Conservation (phyloP, 1,284 basidiomycete genomes). For the Neolentinus lepideus region DNA sequence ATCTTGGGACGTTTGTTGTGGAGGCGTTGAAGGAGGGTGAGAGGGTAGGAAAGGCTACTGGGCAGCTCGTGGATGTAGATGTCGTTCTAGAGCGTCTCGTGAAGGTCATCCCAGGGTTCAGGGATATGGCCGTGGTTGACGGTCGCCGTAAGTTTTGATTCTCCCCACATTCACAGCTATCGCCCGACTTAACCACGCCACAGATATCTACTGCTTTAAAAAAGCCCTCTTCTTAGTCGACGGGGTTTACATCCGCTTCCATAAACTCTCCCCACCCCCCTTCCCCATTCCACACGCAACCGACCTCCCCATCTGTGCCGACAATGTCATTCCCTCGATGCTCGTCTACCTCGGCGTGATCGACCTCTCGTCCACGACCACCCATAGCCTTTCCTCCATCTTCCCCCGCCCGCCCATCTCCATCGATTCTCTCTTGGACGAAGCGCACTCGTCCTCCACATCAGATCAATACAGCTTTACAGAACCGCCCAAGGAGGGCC, state of each 20-base stretch:
- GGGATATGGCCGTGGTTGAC: slow-evolving; percentile 61
- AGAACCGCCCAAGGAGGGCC: slow-evolving; percentile 50
- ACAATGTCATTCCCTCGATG: slow-evolving; percentile 84
- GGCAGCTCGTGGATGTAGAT: slow-evolving; percentile 39
- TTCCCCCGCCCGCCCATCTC: slow-evolving; percentile 36
- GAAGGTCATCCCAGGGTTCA: slow-evolving; percentile 67
- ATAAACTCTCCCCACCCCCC: slow-evolving; percentile 35
- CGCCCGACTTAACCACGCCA: slow-evolving; percentile 6
- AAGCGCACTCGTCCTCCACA: background rate
- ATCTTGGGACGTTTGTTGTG: slow-evolving; percentile 69
- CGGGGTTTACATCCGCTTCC: slow-evolving; percentile 60
- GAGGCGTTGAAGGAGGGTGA: slow-evolving; percentile 55
- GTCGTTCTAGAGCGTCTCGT: slow-evolving; percentile 62
- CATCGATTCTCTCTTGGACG: slow-evolving; percentile 33
- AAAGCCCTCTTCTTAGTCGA: slow-evolving; percentile 82
- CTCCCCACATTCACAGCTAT: background rate
- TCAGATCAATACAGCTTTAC: slow-evolving; percentile 8
- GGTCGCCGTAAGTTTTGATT: slow-evolving; percentile 47
- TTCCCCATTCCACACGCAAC: slow-evolving; percentile 58
- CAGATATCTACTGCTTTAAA: slow-evolving; percentile 83
- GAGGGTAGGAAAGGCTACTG: slow-evolving; percentile 26
- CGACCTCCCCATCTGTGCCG: slow-evolving; percentile 70
- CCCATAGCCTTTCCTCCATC: slow-evolving; percentile 30
- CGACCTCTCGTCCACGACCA: slow-evolving; percentile 41
- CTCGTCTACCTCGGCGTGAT: slow-evolving; percentile 74